A percentile compares a stretch with the other conserved stretches of the same genome.
These are phyloP conservation scores for Persicaria tinctoria DNA, from an alignment of 148 eudicot genomes.

Conservation along the genomic window DNA sequence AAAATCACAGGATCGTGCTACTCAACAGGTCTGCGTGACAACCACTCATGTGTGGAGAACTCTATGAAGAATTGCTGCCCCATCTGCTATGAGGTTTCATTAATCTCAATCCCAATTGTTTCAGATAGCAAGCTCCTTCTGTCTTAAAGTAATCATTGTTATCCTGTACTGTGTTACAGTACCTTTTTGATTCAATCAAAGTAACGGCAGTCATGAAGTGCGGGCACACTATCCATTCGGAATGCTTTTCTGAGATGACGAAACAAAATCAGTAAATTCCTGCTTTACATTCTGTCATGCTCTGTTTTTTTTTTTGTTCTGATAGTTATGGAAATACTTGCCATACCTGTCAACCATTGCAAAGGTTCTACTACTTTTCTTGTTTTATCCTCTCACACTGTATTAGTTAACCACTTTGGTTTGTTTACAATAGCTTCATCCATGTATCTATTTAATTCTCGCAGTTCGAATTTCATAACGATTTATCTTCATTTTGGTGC, in stretches of 20 bases:
- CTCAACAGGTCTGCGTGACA: constrained; percentile 42
- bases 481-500: not conserved
- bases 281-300: not conserved
- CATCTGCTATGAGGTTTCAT: constrained; percentile 80
- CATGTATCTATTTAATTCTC: not conserved
- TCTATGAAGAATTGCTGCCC: constrained; percentile 90
- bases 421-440: not conserved
- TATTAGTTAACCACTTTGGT: not conserved
- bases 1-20: constrained; percentile 68
- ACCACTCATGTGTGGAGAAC: constrained; percentile 76
- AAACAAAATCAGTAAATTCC: constrained; percentile 48
- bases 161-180: constrained; percentile 32
- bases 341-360: not conserved
- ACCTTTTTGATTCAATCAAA: constrained; percentile 78
- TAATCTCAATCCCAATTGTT: not conserved
- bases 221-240: constrained; percentile 78
- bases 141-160: constrained; percentile 8
- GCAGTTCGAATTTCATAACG: not conserved
- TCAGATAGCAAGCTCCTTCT: not conserved
- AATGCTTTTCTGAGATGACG: constrained; percentile 47
- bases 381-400: no score
- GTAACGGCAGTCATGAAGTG: constrained; percentile 53
- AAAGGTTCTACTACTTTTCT: not conserved
- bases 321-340: not conserved
- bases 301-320: not conserved